A percentile compares a stretch with the other conserved stretches of the same genome.
Conservation (phyloP, 306 rosid genomes). For the Pterocarpus macrocarpus region DNA sequence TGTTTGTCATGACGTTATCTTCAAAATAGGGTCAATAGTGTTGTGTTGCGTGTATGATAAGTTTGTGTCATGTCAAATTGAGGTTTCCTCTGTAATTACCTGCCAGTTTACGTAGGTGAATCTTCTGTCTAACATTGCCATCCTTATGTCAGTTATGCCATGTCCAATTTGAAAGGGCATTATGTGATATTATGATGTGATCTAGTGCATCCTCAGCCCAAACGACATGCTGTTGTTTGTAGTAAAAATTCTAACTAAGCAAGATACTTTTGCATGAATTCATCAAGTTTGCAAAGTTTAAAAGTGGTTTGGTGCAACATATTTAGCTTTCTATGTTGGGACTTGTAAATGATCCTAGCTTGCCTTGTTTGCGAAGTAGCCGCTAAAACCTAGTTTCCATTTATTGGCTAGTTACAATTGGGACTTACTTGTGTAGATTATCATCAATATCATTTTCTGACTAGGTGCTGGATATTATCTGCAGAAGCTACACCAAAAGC, state of each 20-base stretch:
- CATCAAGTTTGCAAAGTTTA: constrained; percentile 20
- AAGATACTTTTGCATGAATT: constrained; percentile 24
- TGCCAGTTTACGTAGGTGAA: neutral
- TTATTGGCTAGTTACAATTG: neutral
- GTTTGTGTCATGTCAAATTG: neutral
- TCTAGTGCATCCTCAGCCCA: neutral
- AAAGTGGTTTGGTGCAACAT: constrained; percentile 13
- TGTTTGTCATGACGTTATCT: no score
- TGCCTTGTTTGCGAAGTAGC: constrained; percentile 39
- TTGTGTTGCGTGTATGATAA: neutral
- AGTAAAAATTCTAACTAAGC: neutral
- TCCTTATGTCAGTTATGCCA: neutral
- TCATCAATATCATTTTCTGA: constrained; percentile 51
- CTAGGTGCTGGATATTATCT: constrained; percentile 51
- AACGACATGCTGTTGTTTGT: neutral
- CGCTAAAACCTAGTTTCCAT: constrained; percentile 23
- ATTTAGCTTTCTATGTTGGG: neutral
- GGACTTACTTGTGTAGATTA: constrained; percentile 31
- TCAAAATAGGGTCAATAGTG: neutral
- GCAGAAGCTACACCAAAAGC: constrained; percentile 99
- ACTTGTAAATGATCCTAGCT: constrained; percentile 16
- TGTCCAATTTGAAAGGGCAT: neutral
- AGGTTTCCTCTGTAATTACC: neutral
- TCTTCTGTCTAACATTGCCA: neutral
- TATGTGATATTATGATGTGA: neutral